Evolutionary conservation across 2,329 filamentous ascomycete genomes (phyloP).

Genomic region (Camillea tinctor): DNA sequence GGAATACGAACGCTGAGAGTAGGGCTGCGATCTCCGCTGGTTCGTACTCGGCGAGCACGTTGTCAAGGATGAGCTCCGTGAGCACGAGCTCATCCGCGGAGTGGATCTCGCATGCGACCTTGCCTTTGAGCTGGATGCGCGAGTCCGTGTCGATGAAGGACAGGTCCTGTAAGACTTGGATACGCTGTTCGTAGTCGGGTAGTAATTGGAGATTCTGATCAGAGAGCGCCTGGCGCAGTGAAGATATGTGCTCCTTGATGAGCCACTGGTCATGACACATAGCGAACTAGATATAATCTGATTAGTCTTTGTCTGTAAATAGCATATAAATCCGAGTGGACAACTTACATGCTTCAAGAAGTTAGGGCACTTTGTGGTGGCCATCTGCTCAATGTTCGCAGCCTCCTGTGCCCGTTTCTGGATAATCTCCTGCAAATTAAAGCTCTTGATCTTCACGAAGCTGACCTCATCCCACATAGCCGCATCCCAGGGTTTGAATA

Average conservation of each 20-base stretch:
- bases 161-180: slow-evolving; percentile 86
- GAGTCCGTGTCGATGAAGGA: slow-evolving; percentile 85
- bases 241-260: slow-evolving; percentile 88
- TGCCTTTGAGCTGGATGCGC: slow-evolving; percentile 93
- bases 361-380: slow-evolving; percentile 67
- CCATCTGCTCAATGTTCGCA: slow-evolving; percentile 59
- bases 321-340: not conserved
- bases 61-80: slow-evolving; percentile 94
- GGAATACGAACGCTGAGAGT: slow-evolving; percentile 93
- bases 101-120: slow-evolving; percentile 97
- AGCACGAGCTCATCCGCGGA: slow-evolving; percentile 95
- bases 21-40: slow-evolving; percentile 95
- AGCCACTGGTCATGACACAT: slow-evolving; percentile 98
- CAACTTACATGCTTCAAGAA: slow-evolving; percentile 85
- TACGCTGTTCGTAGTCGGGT: slow-evolving; percentile 94
- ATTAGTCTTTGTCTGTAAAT: not conserved
- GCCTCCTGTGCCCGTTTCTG: slow-evolving; percentile 67
- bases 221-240: slow-evolving; percentile 84
- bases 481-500: slow-evolving; percentile 73
- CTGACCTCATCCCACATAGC: slow-evolving; percentile 82
- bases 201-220: slow-evolving; percentile 95
- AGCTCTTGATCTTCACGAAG: slow-evolving; percentile 76
- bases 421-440: slow-evolving; percentile 77
- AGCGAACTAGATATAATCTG: slow-evolving; percentile 67
- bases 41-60: slow-evolving; percentile 91